Conservation (phyloP, 805 yeast species). For the Starmerella geochares region DNA sequence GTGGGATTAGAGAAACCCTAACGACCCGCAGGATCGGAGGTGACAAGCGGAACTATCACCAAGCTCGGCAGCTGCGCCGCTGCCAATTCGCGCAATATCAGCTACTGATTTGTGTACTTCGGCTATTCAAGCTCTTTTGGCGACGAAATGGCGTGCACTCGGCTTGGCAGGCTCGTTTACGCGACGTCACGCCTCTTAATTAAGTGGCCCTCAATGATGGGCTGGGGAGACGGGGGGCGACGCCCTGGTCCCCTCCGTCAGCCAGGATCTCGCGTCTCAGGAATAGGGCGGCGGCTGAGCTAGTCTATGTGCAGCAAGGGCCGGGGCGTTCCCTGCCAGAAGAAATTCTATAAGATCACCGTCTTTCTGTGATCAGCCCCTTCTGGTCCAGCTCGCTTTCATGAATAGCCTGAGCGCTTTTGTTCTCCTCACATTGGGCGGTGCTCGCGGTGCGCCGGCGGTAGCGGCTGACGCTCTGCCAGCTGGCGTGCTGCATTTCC, state of each 20-base stretch:
- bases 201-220: background rate
- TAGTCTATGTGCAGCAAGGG: slow-evolving; percentile 3
- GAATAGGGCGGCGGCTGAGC: slow-evolving; percentile 9
- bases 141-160: background rate
- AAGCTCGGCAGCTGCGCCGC: background rate
- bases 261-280: slow-evolving; percentile 1
- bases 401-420: background rate
- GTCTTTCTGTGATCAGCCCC: too few species aligned
- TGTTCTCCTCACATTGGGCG: background rate
- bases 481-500: slow-evolving; percentile 19
- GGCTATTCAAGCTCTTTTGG: too few species aligned
- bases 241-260: background rate
- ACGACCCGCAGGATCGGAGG: background rate
- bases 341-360: background rate
- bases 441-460: background rate
- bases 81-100: too few species aligned
- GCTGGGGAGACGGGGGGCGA: background rate
- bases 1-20: background rate
- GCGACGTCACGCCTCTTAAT: background rate
- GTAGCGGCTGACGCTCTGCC: slow-evolving; percentile 7
- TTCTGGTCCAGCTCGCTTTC: background rate
- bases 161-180: background rate
- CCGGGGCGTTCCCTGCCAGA: background rate
- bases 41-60: background rate
- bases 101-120: too few species aligned